Evolutionary conservation across 768 basidiomycete species (phyloP), one percentile per base, ranked within the genome.

Genomic region (Boletales sp.): DNA sequence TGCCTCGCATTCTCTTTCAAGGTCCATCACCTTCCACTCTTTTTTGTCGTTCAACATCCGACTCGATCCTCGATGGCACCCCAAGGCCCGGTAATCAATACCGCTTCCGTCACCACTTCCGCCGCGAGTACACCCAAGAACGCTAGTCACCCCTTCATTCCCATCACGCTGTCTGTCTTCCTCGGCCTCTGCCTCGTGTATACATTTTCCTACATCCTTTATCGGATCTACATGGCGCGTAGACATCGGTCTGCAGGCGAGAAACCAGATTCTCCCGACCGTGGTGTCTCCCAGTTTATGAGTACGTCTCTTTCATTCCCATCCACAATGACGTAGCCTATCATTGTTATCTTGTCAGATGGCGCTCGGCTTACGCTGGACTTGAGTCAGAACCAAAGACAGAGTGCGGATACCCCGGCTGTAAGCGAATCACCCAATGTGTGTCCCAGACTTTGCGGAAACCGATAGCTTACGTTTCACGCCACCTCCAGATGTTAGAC

Each of bases 221-320:
- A 66, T 45, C 62, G 67, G 2, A 31, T 60, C 36, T 10, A 62
- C 47, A 58, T 56, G 54, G 31, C 54, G n/a, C 50, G 45, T 40
- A 56, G 46, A 50, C 61, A 43, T 21, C 43, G 8, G 4, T 50
- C 61, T 2, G 11, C 50, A 39, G 49, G 39, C 5, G 55, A 50
- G n/a, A 15, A n/a, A 10, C 60, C 60, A 19, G 60, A 55, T 9
- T 42, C 51, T n/a, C 55, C 66, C 11, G 56, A 61, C 21, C 59
- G 54, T 17, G 58, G 53, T 13, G 61, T 68, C 11, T 51, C 58
- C 44, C 56, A 52, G 43, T 63, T 66, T 7, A 68, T 63, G 66
- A 68, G 61, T 61, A 37, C 11, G 51, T 56, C 24, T 14, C 40
- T n/a, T 30, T 38, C 35, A 9, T 40, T 38, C 12, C 10, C 32